phyloP scores from a whole-genome alignment of 768 basidiomycete species.

The Xerocomus spinulosus region DNA sequence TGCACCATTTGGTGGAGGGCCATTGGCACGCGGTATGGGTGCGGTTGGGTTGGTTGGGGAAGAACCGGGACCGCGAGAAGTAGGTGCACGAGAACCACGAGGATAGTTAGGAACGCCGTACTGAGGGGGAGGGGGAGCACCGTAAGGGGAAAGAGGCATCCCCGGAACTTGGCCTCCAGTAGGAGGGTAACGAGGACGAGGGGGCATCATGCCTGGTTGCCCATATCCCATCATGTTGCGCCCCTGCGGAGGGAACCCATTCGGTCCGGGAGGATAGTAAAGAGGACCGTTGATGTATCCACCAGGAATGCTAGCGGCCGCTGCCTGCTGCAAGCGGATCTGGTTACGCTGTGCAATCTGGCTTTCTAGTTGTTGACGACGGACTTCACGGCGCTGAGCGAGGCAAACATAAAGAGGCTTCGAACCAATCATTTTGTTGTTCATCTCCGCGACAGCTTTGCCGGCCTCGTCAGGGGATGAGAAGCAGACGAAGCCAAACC shows the following conservation, averaged over 20 bases:
- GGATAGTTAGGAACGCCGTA: slow-evolving; percentile 71
- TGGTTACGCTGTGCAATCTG: slow-evolving; percentile 97
- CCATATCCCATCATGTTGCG: slow-evolving; percentile 74
- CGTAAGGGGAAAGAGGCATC: slow-evolving; percentile 76
- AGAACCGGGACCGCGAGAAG: slow-evolving; percentile 61
- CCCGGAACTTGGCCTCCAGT: slow-evolving; percentile 64
- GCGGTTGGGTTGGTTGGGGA: slow-evolving; percentile 64
- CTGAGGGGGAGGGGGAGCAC: slow-evolving; percentile 61
- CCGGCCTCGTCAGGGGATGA: slow-evolving; percentile 97
- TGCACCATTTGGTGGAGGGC: slow-evolving; percentile 51
- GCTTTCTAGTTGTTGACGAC: slow-evolving; percentile 96
- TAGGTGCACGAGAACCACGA: slow-evolving; percentile 55
- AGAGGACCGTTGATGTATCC: slow-evolving; percentile 44
- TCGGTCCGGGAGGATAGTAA: slow-evolving; percentile 75
- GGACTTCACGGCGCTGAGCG: slow-evolving; percentile 96
- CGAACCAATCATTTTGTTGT: slow-evolving; percentile 99
- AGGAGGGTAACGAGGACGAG: slow-evolving; percentile 80
- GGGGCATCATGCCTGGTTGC: slow-evolving; percentile 84
- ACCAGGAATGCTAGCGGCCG: slow-evolving; percentile 74
- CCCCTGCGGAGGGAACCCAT: slow-evolving; percentile 66
- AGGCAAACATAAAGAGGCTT: slow-evolving; percentile 99
- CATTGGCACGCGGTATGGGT: slow-evolving; percentile 63
- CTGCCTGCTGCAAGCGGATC: slow-evolving; percentile 94
- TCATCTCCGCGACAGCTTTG: slow-evolving; percentile 99
- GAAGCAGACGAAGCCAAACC: slow-evolving; percentile 99